Percentiles rank a stretch among this genome's conserved stretches.
These are phyloP conservation scores for Fagus crenata DNA, from an alignment of 306 rosid species.

Conservation along the genomic window DNA sequence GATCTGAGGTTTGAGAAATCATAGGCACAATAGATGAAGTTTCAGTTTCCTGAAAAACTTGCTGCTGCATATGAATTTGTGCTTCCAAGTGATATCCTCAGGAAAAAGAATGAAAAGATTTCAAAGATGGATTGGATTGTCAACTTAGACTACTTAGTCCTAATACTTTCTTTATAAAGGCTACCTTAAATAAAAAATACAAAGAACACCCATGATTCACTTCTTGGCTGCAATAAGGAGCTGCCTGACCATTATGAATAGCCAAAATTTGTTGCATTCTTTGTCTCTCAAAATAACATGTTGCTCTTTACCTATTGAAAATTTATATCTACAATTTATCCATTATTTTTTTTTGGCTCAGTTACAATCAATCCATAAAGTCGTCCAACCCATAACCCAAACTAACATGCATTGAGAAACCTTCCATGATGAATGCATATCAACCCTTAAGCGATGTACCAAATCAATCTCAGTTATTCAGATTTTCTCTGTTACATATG, in stretches of 20 bases:
- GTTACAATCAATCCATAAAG: not conserved
- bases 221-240: not conserved
- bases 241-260: not conserved
- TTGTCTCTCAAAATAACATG: not conserved
- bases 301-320: not conserved
- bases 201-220: not conserved
- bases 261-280: not conserved
- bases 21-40: not conserved
- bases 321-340: not conserved
- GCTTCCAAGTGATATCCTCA: not conserved
- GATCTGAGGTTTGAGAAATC: not conserved
- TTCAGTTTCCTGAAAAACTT: not conserved
- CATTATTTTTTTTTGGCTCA: no score
- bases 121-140: not conserved
- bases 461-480: not conserved
- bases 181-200: not conserved
- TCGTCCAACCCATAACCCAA: not conserved
- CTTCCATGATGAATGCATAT: not conserved
- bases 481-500: not conserved
- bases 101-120: not conserved
- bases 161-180: not conserved
- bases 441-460: not conserved
- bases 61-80: not conserved
- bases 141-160: not conserved
- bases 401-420: not conserved